Evolutionary conservation across 75 land plant species (phyloP).

Genomic region (Isoetes taiwanensis): DNA sequence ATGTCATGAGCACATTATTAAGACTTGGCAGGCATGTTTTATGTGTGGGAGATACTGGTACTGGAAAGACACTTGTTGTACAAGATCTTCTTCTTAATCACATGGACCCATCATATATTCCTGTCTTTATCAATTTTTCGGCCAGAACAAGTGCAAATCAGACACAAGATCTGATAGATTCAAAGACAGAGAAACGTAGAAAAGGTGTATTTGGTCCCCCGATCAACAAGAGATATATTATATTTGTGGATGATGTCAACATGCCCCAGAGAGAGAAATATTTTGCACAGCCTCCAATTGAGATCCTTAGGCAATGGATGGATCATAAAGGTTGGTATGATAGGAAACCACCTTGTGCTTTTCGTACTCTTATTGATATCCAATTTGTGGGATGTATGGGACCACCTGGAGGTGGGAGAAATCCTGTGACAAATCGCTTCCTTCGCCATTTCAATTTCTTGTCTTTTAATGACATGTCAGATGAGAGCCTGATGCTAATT

Average conservation of each 20-base stretch:
- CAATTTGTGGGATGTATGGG: constrained; percentile 38
- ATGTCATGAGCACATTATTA: constrained; percentile 13
- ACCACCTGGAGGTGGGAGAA: constrained; percentile 32
- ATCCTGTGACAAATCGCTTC: constrained; percentile 23
- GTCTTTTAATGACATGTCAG: constrained; percentile 30
- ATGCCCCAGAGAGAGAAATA: constrained; percentile 37
- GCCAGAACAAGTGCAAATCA: constrained; percentile 34
- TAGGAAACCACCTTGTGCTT: constrained; percentile 30
- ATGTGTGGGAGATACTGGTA: constrained; percentile 31
- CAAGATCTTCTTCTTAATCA: constrained; percentile 24
- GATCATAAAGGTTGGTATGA: constrained; percentile 37
- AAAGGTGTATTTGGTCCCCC: constrained; percentile 34
- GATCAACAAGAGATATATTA: constrained; percentile 19
- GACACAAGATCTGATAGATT: constrained; percentile 32
- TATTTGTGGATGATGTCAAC: constrained; percentile 33
- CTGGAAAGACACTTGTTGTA: constrained; percentile 28
- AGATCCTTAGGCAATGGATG: constrained; percentile 35
- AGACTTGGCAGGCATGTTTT: constrained; percentile 26
- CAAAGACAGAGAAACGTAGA: constrained; percentile 28
- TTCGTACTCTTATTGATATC: constrained; percentile 29
- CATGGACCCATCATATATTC: constrained; percentile 17
- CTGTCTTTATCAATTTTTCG: constrained; percentile 29
- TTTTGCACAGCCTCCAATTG: constrained; percentile 35
- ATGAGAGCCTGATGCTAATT: constrained; percentile 21
- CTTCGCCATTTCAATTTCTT: constrained; percentile 27